Percentiles rank a stretch among this genome's conserved stretches.
Evolutionary conservation across 768 basidiomycete genomes (phyloP).

Genomic region (Sistotremastrum niveocremeum): DNA sequence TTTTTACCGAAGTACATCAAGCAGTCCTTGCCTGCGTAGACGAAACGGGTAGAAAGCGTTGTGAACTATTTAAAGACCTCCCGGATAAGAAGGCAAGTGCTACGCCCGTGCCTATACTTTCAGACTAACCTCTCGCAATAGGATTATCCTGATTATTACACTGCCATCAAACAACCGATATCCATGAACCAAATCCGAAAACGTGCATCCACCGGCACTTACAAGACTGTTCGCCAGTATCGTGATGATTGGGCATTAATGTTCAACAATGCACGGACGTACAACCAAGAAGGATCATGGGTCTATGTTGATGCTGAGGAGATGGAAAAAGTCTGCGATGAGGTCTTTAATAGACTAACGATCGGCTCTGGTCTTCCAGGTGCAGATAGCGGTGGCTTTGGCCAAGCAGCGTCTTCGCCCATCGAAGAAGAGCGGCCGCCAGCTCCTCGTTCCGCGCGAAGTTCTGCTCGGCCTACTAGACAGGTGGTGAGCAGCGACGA

Average conservation of each 20-base stretch:
- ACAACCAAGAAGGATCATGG: constrained; percentile 92
- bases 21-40: constrained; percentile 65
- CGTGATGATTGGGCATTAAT: constrained; percentile 77
- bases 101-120: not conserved
- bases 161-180: constrained; percentile 78
- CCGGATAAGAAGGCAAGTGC: constrained; percentile 56
- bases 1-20: constrained; percentile 61
- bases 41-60: constrained; percentile 61
- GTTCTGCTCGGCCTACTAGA: constrained; percentile 38
- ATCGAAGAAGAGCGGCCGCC: constrained; percentile 59
- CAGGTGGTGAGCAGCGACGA: constrained; percentile 62
- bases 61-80: constrained; percentile 79
- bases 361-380: constrained; percentile 64
- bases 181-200: constrained; percentile 79
- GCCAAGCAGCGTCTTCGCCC: constrained; percentile 33
- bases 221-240: constrained; percentile 64
- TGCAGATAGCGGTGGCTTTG: constrained; percentile 29
- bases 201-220: constrained; percentile 46
- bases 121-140: constrained; percentile 19
- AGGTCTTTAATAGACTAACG: constrained; percentile 50
- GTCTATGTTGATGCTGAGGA: constrained; percentile 89
- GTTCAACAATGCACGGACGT: constrained; percentile 88
- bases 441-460: constrained; percentile 38
- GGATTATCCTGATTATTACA: constrained; percentile 90
- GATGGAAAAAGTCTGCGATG: constrained; percentile 82